Evolutionary conservation across 1,284 basidiomycete genomes (phyloP).

Genomic region (Calocybe gambosa): DNA sequence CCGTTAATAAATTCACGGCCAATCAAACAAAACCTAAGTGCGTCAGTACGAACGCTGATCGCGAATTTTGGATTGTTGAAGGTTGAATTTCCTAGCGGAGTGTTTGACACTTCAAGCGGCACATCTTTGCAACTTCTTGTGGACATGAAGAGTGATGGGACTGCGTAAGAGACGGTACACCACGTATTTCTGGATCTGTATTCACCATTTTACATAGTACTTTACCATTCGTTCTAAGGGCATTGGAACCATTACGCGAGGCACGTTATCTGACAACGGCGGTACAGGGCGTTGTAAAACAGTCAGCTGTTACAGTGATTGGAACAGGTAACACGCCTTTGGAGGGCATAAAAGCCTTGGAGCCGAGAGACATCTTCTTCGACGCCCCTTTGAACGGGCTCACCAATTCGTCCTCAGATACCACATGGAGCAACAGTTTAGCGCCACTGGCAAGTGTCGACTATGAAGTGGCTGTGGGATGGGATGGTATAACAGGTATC

Average conservation of each 20-base stretch:
- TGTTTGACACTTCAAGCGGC: constrained; percentile 40
- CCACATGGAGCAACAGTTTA: constrained; percentile 35
- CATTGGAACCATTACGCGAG: constrained; percentile 40
- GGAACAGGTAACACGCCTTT: constrained; percentile 56
- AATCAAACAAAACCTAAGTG: constrained; percentile 38
- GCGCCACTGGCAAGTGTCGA: constrained; percentile 48
- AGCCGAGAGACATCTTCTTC: constrained; percentile 46
- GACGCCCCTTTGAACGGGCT: constrained; percentile 44
- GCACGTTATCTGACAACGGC: constrained; percentile 44
- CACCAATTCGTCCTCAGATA: constrained; percentile 27
- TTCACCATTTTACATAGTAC: constrained; percentile 28
- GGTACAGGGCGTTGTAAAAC: constrained; percentile 32
- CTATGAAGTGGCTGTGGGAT: constrained; percentile 40
- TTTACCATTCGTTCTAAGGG: constrained; percentile 38
- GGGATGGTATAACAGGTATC: constrained; percentile 41
- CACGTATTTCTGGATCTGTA: background rate
- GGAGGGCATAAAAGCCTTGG: constrained; percentile 36
- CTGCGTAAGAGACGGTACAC: constrained; percentile 28
- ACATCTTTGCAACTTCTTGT: constrained; percentile 42
- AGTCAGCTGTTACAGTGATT: constrained; percentile 38
- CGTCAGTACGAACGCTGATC: constrained; percentile 10
- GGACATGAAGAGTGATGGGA: constrained; percentile 49
- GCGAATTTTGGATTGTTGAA: background rate
- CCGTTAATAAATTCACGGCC: constrained; percentile 33
- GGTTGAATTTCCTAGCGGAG: constrained; percentile 25